phyloP scores from a whole-genome alignment of 495 filamentous ascomycete genomes.

The Friedmanniomyces simplex region DNA sequence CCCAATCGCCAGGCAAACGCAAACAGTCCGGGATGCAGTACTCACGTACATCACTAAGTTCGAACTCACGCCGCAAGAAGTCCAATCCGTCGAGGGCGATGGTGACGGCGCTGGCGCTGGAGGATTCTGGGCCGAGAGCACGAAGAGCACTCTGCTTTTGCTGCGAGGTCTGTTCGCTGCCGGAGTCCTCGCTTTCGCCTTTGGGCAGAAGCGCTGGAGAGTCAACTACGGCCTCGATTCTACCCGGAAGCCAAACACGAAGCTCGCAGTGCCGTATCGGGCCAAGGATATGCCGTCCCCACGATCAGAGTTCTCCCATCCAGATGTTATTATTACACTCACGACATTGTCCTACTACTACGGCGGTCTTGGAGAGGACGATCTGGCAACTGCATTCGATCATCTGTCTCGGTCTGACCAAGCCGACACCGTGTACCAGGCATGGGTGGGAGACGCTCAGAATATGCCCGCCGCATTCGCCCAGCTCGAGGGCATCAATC shows the following conservation, averaged over 20 bases:
- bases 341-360: constrained; percentile 65
- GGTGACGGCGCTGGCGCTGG: not conserved
- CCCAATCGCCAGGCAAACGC: constrained; percentile 33
- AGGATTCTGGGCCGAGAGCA: constrained; percentile 31
- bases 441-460: constrained; percentile 39
- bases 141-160: constrained; percentile 38
- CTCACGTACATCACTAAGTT: constrained; percentile 36
- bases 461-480: constrained; percentile 33
- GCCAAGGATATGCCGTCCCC: constrained; percentile 56
- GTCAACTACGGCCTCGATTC: constrained; percentile 53
- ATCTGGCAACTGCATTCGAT: constrained; percentile 42
- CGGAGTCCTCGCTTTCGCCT: constrained; percentile 44
- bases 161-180: constrained; percentile 51
- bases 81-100: constrained; percentile 30
- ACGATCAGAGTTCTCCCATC: constrained; percentile 63
- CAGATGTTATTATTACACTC: constrained; percentile 57
- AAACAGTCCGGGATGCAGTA: constrained; percentile 30
- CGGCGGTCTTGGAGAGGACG: constrained; percentile 43
- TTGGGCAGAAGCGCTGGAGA: constrained; percentile 52
- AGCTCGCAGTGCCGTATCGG: constrained; percentile 61
- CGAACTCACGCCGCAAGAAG: constrained; percentile 25
- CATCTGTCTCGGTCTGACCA: constrained; percentile 47
- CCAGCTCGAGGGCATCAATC: constrained; percentile 47
- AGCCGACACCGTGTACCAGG: constrained; percentile 42
- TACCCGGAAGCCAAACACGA: constrained; percentile 31